Evolutionary conservation across 805 yeast genomes (phyloP), one percentile per base, ranked within the genome.

Genomic region (Ogataea ramenticola): DNA sequence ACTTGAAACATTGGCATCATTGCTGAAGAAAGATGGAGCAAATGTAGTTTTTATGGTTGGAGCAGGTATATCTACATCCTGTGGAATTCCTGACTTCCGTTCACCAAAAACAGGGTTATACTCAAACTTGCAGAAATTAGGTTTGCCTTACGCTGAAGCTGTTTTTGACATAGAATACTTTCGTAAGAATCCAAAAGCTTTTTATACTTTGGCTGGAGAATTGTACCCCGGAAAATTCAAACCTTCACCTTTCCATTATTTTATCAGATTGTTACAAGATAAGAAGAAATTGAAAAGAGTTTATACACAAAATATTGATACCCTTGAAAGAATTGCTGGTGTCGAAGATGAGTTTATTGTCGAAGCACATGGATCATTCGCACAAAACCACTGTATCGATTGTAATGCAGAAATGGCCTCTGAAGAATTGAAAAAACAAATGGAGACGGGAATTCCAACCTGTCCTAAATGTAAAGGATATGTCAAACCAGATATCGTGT

Each of bases 281-380:
- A 77, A 83, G 50, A 72, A 74, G 2, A 61, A 67, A 34, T 65
- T 91, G 51, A 66, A 75, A 38, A 68, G 97, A 44, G 79, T 90
- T 11, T 91, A 86, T 60, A 87, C 97, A 0, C 98, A 91, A 59
- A 91, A 91, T 58, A 90, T 91, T 40, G 98, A 91, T 58, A 89
- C 96, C 1, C 67, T 91, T 49, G 99, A 91, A 58, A 71, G 95
- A 51, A 67, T 83, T 17, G 93, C 96, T 0, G 96, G 96, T 0
- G 75, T 91, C 2, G 56, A 67, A 1, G 78, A 68, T 17, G 79
- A 80, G 14, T 70, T 64, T 46, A 70, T 91, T 2, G 82, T 91
- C 0, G 96, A 89, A 56, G 98, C 98, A 0, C 98, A 91, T 62
- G 99, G 99, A 0, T 86, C 96, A 2, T 91, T 91, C 72, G 95